phyloP scores from a whole-genome alignment of 306 rosid genomes.

The Citrullus colocynthis region DNA sequence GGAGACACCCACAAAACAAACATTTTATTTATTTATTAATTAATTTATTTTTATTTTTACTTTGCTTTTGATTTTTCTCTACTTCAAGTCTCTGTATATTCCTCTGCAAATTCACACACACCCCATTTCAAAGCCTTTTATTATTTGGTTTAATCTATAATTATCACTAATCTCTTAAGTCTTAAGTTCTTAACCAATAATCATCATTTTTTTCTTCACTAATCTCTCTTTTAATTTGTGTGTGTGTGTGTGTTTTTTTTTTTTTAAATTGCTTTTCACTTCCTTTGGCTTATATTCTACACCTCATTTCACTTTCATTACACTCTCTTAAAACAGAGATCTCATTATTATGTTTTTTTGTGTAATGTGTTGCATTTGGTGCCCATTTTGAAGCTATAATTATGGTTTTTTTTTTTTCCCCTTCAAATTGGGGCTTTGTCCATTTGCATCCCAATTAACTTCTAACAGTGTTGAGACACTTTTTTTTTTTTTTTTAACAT shows the following conservation, averaged over 20 bases:
- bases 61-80: not conserved
- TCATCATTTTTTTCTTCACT: not conserved
- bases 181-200: not conserved
- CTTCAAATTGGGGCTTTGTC: not conserved
- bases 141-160: not conserved
- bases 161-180: not conserved
- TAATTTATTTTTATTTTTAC: no score
- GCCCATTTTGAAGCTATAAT: not conserved
- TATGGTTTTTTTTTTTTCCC: not conserved
- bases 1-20: constrained; percentile 1
- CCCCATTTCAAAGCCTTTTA: not conserved
- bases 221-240: not conserved
- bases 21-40: not conserved
- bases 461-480: not conserved
- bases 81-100: not conserved
- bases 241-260: no score
- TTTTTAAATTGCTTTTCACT: not conserved
- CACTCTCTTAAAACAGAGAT: not conserved
- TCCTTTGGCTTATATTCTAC: not conserved
- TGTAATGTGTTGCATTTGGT: not conserved
- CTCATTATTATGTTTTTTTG: not conserved
- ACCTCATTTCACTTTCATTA: not conserved
- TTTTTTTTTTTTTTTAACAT: not conserved
- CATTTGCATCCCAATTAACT: not conserved
- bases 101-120: not conserved